These are phyloP conservation scores for Ogataea trehalophila DNA, from an alignment of 805 yeast species.

Conservation along the genomic window DNA sequence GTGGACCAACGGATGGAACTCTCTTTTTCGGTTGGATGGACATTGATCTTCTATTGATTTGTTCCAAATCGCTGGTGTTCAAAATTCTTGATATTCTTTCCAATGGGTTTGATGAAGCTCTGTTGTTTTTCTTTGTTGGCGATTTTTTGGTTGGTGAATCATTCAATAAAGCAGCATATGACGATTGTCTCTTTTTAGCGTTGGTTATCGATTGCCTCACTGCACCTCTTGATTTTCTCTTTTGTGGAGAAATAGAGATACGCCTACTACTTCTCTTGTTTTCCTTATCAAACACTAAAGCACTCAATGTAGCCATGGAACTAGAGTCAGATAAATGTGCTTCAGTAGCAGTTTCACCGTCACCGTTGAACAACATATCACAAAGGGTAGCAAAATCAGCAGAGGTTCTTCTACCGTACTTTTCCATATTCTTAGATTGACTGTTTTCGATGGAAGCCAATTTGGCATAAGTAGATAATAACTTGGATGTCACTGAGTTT, in stretches of 20 bases:
- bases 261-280: slow-evolving; percentile 9
- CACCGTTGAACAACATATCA: slow-evolving; percentile 73
- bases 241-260: slow-evolving; percentile 10
- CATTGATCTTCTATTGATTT: slow-evolving; percentile 40
- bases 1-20: slow-evolving; percentile 27
- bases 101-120: slow-evolving; percentile 28
- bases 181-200: slow-evolving; percentile 18
- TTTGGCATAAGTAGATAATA: slow-evolving; percentile 70
- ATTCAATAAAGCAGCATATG: slow-evolving; percentile 17
- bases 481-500: slow-evolving; percentile 66
- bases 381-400: slow-evolving; percentile 74
- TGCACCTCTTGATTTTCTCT: slow-evolving; percentile 4
- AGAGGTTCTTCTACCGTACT: slow-evolving; percentile 69
- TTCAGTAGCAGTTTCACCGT: slow-evolving; percentile 30
- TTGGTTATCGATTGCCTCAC: slow-evolving; percentile 16
- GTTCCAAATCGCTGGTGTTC: slow-evolving; percentile 41
- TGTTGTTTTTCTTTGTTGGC: slow-evolving; percentile 27
- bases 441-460: slow-evolving; percentile 48
- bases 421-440: slow-evolving; percentile 66
- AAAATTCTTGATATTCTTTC: slow-evolving; percentile 35
- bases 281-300: slow-evolving; percentile 32
- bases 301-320: slow-evolving; percentile 48
- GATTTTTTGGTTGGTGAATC: slow-evolving; percentile 4
- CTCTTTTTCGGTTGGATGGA: slow-evolving; percentile 32
- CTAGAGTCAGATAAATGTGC: slow-evolving; percentile 29